Percentiles rank a stretch among this genome's conserved stretches.
Conservation (phyloP, 371 early-diverging fungal species). For the Mortierella sp. region DNA sequence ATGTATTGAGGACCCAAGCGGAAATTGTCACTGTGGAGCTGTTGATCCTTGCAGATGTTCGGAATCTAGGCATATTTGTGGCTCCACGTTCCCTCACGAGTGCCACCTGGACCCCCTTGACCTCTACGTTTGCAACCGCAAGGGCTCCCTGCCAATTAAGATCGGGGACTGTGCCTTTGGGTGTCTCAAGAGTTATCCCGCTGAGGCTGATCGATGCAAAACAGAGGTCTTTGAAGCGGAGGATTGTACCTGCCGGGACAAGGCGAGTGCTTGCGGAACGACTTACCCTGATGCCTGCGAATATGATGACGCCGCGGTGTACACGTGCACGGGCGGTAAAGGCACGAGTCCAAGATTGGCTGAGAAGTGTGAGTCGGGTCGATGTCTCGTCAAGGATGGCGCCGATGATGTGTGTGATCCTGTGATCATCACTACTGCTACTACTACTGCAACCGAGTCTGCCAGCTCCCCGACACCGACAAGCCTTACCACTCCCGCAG, state of each 20-base stretch:
- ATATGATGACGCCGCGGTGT: background rate
- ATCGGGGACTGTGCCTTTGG: background rate
- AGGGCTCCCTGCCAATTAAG: background rate
- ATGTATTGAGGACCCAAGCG: background rate
- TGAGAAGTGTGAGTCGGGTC: conserved; percentile 20
- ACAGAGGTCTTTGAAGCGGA: background rate
- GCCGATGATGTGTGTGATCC: conserved; percentile 9
- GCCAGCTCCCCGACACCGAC: too few relatives aligned
- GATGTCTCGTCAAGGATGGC: conserved; percentile 13
- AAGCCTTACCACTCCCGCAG: too few relatives aligned
- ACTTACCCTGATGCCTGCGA: conserved; percentile 1
- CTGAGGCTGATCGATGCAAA: background rate
- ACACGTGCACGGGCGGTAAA: background rate
- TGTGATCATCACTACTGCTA: background rate
- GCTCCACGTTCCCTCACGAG: background rate
- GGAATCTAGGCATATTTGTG: background rate
- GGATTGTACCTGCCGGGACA: conserved; percentile 3
- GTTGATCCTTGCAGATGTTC: background rate
- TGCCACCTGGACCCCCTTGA: background rate
- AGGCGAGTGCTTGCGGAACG: background rate
- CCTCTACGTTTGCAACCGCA: background rate
- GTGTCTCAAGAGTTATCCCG: background rate
- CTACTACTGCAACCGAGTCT: too few relatives aligned
- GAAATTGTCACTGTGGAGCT: background rate
- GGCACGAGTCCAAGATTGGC: background rate